These are phyloP conservation scores for Taphrina sp. DNA, from an alignment of 1,139 yeast species.

Conservation along the genomic window DNA sequence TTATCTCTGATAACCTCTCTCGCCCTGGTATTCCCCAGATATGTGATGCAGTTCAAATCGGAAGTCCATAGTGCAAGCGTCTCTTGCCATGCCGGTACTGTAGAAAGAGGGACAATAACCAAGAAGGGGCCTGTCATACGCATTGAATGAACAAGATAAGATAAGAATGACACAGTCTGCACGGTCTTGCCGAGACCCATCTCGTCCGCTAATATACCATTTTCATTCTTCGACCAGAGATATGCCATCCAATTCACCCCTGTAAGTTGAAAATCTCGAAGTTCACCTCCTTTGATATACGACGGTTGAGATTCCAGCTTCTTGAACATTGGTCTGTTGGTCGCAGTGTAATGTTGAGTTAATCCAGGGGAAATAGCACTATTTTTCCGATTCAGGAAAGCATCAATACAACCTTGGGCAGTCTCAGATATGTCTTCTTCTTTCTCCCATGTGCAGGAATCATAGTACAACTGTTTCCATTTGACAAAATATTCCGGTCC, in stretches of 20 bases:
- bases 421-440: slow-evolving; percentile 80
- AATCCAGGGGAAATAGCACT: slow-evolving; percentile 81
- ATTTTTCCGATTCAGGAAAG: slow-evolving; percentile 74
- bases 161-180: slow-evolving; percentile 89
- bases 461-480: slow-evolving; percentile 91
- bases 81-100: slow-evolving; percentile 99
- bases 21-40: slow-evolving; percentile 87
- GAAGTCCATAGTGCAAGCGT: slow-evolving; percentile 98
- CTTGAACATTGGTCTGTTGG: slow-evolving; percentile 78
- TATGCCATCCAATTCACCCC: slow-evolving; percentile 99
- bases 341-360: slow-evolving; percentile 66
- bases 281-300: slow-evolving; percentile 84
- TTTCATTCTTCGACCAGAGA: slow-evolving; percentile 94
- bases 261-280: slow-evolving; percentile 94
- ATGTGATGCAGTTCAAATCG: slow-evolving; percentile 85
- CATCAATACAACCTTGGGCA: slow-evolving; percentile 81
- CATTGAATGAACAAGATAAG: slow-evolving; percentile 92
- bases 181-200: slow-evolving; percentile 99
- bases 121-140: slow-evolving; percentile 96
- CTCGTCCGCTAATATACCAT: slow-evolving; percentile 96
- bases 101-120: slow-evolving; percentile 92
- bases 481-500: slow-evolving; percentile 66
- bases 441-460: slow-evolving; percentile 96
- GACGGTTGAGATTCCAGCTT: slow-evolving; percentile 83
- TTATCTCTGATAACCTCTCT: slow-evolving; percentile 77